Conservation (phyloP, 371 early-diverging fungal species). For the Mucor racemosus region DNA sequence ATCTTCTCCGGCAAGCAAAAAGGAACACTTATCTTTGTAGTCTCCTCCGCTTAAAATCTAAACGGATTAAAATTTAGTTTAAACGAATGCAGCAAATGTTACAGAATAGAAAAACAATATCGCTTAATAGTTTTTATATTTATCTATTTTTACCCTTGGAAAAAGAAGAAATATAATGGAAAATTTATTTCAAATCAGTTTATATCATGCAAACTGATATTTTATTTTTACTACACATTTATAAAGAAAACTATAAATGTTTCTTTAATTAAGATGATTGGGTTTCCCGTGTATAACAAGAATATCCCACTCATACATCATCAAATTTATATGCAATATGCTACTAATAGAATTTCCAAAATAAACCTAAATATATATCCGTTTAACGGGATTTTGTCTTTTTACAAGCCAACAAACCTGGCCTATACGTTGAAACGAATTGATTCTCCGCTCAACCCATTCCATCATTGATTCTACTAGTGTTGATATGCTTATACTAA, state of each 20-base stretch:
- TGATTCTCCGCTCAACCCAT: no score
- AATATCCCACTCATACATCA: background rate
- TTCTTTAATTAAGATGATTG: background rate
- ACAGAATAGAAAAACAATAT: background rate
- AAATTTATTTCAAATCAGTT: background rate
- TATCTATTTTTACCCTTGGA: background rate
- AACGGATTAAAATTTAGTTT: background rate
- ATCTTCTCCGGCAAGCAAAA: background rate
- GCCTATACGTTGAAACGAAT: no score
- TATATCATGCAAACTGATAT: background rate
- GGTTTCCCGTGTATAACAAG: background rate
- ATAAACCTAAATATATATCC: slow-evolving; percentile 11
- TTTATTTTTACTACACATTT: no score
- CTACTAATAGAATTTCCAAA: background rate
- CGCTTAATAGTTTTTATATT: slow-evolving; percentile 1
- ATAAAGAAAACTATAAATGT: background rate
- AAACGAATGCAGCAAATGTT: background rate
- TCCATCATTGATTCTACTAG: no score
- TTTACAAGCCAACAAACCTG: background rate
- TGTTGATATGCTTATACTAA: background rate
- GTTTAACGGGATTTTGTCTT: slow-evolving; percentile 1
- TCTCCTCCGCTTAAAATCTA: slow-evolving; percentile 1
- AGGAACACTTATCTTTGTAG: background rate
- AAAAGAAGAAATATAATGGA: background rate
- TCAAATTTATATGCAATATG: background rate